phyloP scores from a whole-genome alignment of 768 basidiomycete genomes.

The Kwoniella europaea region DNA sequence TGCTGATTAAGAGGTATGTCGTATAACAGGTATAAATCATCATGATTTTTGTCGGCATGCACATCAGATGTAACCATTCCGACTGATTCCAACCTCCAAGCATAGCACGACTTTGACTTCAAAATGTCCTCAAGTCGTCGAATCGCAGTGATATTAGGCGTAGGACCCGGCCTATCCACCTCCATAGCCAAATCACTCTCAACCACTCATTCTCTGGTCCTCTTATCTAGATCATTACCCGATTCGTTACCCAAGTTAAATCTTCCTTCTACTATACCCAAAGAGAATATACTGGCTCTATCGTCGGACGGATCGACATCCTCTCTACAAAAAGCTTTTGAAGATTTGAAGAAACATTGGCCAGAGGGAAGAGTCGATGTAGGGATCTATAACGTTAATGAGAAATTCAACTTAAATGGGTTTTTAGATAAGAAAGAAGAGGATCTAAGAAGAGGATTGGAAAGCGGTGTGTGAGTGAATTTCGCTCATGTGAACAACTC shows the following conservation, averaged over 20 bases:
- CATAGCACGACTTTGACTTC: background rate
- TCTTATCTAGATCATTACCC: constrained; percentile 51
- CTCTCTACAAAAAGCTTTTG: constrained; percentile 38
- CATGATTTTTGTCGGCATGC: background rate
- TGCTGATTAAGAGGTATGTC: background rate
- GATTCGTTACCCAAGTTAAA: constrained; percentile 35
- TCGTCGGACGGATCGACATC: constrained; percentile 36
- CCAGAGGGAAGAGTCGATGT: constrained; percentile 46
- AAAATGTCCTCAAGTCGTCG: constrained; percentile 12
- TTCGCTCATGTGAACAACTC: background rate
- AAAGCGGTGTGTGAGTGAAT: constrained; percentile 43
- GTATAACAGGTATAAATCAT: no score
- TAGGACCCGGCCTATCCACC: constrained; percentile 33
- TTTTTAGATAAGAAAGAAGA: constrained; percentile 44
- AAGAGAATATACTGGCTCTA: constrained; percentile 32
- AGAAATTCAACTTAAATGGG: constrained; percentile 32
- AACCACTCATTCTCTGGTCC: constrained; percentile 49
- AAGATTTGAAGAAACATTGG: constrained; percentile 43
- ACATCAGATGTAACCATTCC: no score
- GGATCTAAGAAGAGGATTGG: constrained; percentile 35
- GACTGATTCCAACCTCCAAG: background rate
- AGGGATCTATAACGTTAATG: constrained; percentile 47
- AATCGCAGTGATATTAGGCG: constrained; percentile 42
- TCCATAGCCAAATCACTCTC: constrained; percentile 39
- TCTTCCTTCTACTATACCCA: constrained; percentile 28